phyloP scores from a whole-genome alignment of 768 basidiomycete genomes.

The Cyathus striatus region DNA sequence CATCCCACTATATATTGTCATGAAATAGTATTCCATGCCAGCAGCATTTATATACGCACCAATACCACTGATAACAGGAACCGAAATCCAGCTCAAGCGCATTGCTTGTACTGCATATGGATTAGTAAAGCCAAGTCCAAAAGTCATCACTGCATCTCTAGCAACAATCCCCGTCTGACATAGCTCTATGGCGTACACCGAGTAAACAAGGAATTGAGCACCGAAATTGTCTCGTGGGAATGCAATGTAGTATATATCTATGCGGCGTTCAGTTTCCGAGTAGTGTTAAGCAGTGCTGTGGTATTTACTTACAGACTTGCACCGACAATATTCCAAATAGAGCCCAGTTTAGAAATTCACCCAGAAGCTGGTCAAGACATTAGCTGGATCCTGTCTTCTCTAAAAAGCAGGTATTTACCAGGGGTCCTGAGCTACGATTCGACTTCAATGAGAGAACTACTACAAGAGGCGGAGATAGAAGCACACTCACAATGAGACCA shows the following conservation, averaged over 20 bases:
- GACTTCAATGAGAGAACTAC: too few relatives aligned
- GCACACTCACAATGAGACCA: too few relatives aligned
- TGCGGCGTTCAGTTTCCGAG: neutral
- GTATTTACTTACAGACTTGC: constrained; percentile 21
- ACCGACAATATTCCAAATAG: constrained; percentile 21
- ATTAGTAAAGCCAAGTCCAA: constrained; percentile 20
- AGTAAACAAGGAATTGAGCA: constrained; percentile 20
- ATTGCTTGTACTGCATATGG: constrained; percentile 16
- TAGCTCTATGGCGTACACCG: constrained; percentile 20
- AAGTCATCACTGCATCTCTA: constrained; percentile 19
- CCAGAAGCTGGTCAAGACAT: constrained; percentile 25
- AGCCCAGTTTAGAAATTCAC: constrained; percentile 22
- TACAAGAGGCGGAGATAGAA: too few relatives aligned
- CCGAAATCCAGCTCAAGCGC: constrained; percentile 17
- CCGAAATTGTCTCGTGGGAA: constrained; percentile 19
- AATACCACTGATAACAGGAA: constrained; percentile 22
- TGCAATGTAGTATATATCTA: constrained; percentile 25
- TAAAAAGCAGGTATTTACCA: too few relatives aligned
- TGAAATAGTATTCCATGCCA: neutral
- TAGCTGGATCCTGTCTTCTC: too few relatives aligned
- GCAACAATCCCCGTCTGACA: constrained; percentile 20
- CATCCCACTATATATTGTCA: constrained; percentile 17
- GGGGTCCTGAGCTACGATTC: too few relatives aligned
- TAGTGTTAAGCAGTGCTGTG: neutral
- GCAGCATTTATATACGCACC: constrained; percentile 10